Evolutionary conservation across 129 eudicot genomes (phyloP).

Genomic region (Flaveria ramosissima): DNA sequence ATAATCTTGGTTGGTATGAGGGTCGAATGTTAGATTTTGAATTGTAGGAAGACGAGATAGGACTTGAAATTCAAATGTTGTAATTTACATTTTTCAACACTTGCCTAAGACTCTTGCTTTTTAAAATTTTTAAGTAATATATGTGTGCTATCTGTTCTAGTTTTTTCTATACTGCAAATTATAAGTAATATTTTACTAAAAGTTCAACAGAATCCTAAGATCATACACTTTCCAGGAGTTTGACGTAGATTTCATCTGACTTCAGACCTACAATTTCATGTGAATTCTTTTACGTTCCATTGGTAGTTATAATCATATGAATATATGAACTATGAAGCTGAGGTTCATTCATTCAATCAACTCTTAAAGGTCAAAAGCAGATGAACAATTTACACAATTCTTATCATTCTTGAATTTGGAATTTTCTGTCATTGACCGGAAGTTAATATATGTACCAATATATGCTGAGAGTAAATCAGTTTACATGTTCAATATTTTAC

Average conservation of each 20-base stretch:
- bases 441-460: not conserved
- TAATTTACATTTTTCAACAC: not conserved
- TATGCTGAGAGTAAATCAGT: not conserved
- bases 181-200: not conserved
- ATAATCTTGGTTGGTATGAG: not conserved
- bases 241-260: not conserved
- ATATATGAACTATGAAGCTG: not conserved
- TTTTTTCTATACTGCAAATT: not conserved
- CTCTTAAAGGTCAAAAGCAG: not conserved
- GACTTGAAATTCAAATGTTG: not conserved
- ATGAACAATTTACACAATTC: slow-evolving; percentile 4
- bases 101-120: not conserved
- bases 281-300: not conserved
- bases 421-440: not conserved
- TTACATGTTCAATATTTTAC: not conserved
- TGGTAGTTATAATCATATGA: not conserved
- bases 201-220: not conserved
- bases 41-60: not conserved
- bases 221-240: not conserved
- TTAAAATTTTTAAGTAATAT: not conserved
- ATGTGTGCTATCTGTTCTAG: not conserved
- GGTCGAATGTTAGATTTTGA: not conserved
- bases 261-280: not conserved
- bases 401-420: not conserved
- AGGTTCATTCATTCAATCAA: not conserved